Evolutionary conservation across 768 basidiomycete genomes (phyloP).

Genomic region (Coprinopsis strossmayeri): DNA sequence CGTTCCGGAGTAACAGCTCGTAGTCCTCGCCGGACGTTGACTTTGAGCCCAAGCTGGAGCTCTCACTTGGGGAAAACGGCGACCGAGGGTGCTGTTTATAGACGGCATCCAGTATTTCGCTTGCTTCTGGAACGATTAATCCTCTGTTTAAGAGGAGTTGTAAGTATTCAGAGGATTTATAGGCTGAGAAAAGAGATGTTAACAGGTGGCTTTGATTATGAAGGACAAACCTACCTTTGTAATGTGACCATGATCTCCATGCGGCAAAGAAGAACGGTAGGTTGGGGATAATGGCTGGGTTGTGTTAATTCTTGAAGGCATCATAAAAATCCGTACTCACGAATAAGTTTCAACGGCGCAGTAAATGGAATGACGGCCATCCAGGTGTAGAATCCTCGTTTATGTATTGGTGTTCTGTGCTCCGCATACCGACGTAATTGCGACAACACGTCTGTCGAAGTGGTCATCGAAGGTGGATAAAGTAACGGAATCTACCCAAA

Average conservation of each 20-base stretch:
- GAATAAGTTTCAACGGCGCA: constrained; percentile 67
- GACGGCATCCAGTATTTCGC: constrained; percentile 40
- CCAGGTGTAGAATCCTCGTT: constrained; percentile 62
- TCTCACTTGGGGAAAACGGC: too few species aligned
- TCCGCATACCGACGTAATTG: constrained; percentile 48
- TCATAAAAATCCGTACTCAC: constrained; percentile 34
- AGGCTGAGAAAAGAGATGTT: constrained; percentile 34
- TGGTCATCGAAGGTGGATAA: constrained; percentile 44
- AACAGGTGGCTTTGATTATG: background rate
- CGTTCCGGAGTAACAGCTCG: constrained; percentile 40
- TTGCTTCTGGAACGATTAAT: constrained; percentile 50
- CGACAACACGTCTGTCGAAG: constrained; percentile 26
- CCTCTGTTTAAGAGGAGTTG: constrained; percentile 49
- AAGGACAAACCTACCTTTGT: constrained; percentile 50
- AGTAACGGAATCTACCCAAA: constrained; percentile 50
- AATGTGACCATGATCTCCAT: constrained; percentile 85
- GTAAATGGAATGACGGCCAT: constrained; percentile 63
- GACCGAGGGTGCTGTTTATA: background rate
- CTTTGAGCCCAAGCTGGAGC: too few species aligned
- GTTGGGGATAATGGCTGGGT: constrained; percentile 71
- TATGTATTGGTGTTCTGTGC: constrained; percentile 56
- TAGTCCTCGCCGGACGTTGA: constrained; percentile 12
- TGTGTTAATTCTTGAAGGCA: background rate
- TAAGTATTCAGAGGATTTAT: constrained; percentile 64
- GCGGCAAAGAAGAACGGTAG: constrained; percentile 81